These are phyloP conservation scores for Eutrema heterophyllum DNA, from an alignment of 345 rosid genomes.

Conservation along the genomic window DNA sequence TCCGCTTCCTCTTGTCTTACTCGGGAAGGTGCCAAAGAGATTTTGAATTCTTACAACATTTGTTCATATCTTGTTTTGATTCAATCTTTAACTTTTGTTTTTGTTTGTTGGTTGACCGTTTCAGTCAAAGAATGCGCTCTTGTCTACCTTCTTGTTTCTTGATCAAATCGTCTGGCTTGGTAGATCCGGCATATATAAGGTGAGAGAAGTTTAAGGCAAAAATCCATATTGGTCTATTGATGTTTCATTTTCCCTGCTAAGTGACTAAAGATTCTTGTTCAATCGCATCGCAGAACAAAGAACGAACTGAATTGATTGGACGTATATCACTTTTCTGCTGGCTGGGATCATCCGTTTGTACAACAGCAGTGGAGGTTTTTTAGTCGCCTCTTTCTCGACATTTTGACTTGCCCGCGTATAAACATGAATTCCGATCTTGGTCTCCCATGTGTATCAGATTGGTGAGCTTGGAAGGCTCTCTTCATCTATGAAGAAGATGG, in stretches of 20 bases:
- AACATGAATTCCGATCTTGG: not conserved
- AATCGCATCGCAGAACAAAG: slow-evolving; percentile 60
- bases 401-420: not conserved
- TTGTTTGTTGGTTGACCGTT: slow-evolving; percentile 12
- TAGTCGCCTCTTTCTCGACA: not conserved
- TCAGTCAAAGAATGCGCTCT: slow-evolving; percentile 85
- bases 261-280: slow-evolving; percentile 4
- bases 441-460: slow-evolving; percentile 37
- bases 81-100: not conserved
- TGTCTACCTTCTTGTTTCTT: slow-evolving; percentile 89
- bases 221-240: not conserved
- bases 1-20: slow-evolving; percentile 78
- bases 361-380: slow-evolving; percentile 84
- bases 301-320: slow-evolving; percentile 67
- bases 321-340: slow-evolving; percentile 84
- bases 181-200: slow-evolving; percentile 93
- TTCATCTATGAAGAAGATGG: slow-evolving; percentile 69
- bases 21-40: slow-evolving; percentile 66
- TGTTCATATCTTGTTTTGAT: not conserved
- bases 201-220: slow-evolving; percentile 14
- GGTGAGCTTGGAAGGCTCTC: slow-evolving; percentile 90
- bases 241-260: not conserved
- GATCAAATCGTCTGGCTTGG: slow-evolving; percentile 99
- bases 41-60: not conserved
- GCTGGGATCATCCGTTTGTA: slow-evolving; percentile 86